Evolutionary conservation across 352 stramenopile species (phyloP), one percentile per base, ranked within the genome.

Genomic region (Nothophytophthora sp.): DNA sequence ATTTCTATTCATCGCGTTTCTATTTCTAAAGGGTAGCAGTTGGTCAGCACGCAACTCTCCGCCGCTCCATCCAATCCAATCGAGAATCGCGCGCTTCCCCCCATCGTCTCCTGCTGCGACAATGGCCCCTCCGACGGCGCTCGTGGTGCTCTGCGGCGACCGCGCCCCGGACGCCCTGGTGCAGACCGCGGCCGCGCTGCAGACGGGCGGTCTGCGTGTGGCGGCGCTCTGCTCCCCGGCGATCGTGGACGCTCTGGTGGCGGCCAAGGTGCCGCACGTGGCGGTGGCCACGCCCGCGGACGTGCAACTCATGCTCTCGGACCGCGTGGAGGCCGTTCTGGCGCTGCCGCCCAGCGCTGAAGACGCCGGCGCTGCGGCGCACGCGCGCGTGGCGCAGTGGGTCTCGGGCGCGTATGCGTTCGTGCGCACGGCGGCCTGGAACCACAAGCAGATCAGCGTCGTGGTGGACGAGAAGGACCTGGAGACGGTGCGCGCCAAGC

Each of bases 381-480:
- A 85, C 51, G 51, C 63, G 23, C 67, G 67, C 8, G 67, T 95
- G 36, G 67, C 76, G 38, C 45, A 62, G 34, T 94, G 79, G 86
- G 76, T 91, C 43, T 82, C 73, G 12, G 85, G 85, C 47, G 72
- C 81, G 27, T 87, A 81, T 50, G 73, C 81, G 33, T 90, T 95
- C 43, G 82, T 92, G 46, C 87, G 86, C 57, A 78, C 85, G 2
- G 81, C 86, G 8, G 86, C 88, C 3, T 92, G 87, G 81, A 90
- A 95, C 65, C 67, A 96, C 70, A 88, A 92, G 62, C 83, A 91
- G 65, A 89, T 92, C 47, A 80, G 65, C 47, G 86, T 96, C 29
- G 59, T 96, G 5, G 67, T 91, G 23, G 71, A 93, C 63, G 70
- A 86, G 11, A 30, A 51, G 9, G 80, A 95, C 56, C 63, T 95